These are phyloP conservation scores for Pugionium dolabratum DNA, from an alignment of 345 rosid genomes.

Conservation along the genomic window DNA sequence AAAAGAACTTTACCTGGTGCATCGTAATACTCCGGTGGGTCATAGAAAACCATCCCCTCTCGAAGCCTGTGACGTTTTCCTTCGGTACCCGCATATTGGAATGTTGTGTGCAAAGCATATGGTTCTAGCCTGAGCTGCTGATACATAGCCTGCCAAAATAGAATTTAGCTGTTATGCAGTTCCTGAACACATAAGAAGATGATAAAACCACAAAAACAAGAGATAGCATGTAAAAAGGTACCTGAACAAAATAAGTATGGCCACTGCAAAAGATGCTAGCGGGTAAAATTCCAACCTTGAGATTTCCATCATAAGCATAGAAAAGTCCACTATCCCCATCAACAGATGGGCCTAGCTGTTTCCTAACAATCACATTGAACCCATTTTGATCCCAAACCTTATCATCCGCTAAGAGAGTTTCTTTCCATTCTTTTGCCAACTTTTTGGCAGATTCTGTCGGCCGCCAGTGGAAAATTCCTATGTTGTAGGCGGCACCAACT, in stretches of 20 bases:
- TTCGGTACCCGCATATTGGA: slow-evolving; percentile 94
- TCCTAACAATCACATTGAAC: slow-evolving; percentile 78
- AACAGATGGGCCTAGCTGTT: slow-evolving; percentile 88
- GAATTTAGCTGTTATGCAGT: background rate
- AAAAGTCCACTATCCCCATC: slow-evolving; percentile 74
- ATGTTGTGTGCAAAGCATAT: slow-evolving; percentile 94
- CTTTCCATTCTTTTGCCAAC: slow-evolving; percentile 94
- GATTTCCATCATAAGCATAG: slow-evolving; percentile 90
- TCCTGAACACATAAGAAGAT: slow-evolving; percentile 9
- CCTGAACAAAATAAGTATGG: slow-evolving; percentile 96
- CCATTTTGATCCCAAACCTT: slow-evolving; percentile 99
- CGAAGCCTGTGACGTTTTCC: slow-evolving; percentile 97
- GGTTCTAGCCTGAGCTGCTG: slow-evolving; percentile 88
- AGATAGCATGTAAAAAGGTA: slow-evolving; percentile 31
- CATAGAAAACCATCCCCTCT: slow-evolving; percentile 86
- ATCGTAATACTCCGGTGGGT: slow-evolving; percentile 88
- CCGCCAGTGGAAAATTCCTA: slow-evolving; percentile 98
- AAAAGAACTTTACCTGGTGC: slow-evolving; percentile 57
- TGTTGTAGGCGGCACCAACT: slow-evolving; percentile 91
- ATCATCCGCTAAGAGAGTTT: slow-evolving; percentile 81
- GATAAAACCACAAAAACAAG: slow-evolving; percentile 1
- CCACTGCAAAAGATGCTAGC: slow-evolving; percentile 97
- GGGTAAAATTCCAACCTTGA: slow-evolving; percentile 91
- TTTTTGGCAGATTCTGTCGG: slow-evolving; percentile 81
- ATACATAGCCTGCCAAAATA: slow-evolving; percentile 67